phyloP scores from a whole-genome alignment of 192 early-diverging fungal species.

The Coemansia sp. region DNA sequence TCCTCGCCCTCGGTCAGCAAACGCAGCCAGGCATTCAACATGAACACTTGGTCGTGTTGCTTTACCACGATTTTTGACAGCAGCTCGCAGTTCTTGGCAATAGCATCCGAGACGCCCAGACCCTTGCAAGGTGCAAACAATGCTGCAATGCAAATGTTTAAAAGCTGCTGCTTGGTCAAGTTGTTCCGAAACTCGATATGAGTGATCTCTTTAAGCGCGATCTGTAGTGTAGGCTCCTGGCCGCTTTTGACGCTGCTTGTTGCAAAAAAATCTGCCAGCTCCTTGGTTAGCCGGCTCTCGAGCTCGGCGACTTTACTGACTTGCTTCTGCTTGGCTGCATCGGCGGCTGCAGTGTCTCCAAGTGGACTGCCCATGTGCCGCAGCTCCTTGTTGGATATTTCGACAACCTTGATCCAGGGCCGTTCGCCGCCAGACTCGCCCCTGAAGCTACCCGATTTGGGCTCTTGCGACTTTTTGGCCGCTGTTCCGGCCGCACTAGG shows the following conservation, averaged over 20 bases:
- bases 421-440: slow-evolving; percentile 15
- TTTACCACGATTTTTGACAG: slow-evolving; percentile 35
- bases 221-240: slow-evolving; percentile 30
- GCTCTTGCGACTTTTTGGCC: slow-evolving; percentile 14
- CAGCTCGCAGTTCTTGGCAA: slow-evolving; percentile 20
- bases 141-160: slow-evolving; percentile 59
- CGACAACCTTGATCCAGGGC: slow-evolving; percentile 47
- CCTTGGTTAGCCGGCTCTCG: slow-evolving; percentile 20
- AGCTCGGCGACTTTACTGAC: slow-evolving; percentile 24
- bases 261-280: slow-evolving; percentile 15
- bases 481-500: not conserved
- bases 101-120: slow-evolving; percentile 12
- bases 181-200: slow-evolving; percentile 80
- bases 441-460: slow-evolving; percentile 8
- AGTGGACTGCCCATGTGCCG: slow-evolving; percentile 42
- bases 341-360: slow-evolving; percentile 4
- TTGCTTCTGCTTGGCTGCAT: slow-evolving; percentile 13
- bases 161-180: slow-evolving; percentile 72
- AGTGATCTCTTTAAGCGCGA: slow-evolving; percentile 76
- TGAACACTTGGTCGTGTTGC: slow-evolving; percentile 33
- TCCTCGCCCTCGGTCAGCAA: slow-evolving; percentile 23
- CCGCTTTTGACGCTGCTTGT: slow-evolving; percentile 1
- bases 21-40: slow-evolving; percentile 49
- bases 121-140: slow-evolving; percentile 41
- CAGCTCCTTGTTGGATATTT: slow-evolving; percentile 31